Evolutionary conservation across 2,329 filamentous ascomycete species (phyloP).

Genomic region (Claviceps fusiformis): DNA sequence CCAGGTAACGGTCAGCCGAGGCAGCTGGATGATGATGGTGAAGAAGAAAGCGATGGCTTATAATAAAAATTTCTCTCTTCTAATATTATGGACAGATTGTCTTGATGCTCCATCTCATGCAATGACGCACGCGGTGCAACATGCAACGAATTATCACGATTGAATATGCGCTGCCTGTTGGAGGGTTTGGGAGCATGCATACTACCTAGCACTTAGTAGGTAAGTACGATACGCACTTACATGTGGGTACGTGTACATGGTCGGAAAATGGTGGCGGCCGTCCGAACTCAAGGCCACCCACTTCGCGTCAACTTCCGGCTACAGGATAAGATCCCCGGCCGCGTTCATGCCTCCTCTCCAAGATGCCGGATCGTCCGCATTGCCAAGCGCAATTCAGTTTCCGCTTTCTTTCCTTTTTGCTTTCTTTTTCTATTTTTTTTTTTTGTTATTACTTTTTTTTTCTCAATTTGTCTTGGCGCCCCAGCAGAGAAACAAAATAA

Average conservation of each 20-base stretch:
- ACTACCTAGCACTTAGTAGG: too few species aligned
- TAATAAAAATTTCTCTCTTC: too few species aligned
- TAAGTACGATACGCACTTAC: too few species aligned
- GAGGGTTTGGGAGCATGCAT: background rate
- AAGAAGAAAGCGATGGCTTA: background rate
- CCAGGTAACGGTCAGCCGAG: background rate
- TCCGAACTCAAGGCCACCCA: conserved; percentile 1
- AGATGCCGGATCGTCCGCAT: conserved; percentile 4
- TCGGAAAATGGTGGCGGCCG: background rate
- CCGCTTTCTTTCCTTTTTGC: background rate
- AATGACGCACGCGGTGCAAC: background rate
- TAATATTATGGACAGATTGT: too few species aligned
- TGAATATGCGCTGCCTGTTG: background rate
- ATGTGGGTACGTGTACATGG: background rate
- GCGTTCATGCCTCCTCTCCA: conserved; percentile 2
- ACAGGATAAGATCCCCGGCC: background rate
- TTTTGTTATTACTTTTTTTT: background rate
- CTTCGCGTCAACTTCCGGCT: conserved; percentile 1
- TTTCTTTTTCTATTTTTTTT: background rate
- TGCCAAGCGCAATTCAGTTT: conserved; percentile 1
- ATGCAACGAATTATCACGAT: background rate
- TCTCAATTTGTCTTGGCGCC: conserved; percentile 9
- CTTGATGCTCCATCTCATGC: background rate
- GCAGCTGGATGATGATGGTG: background rate
- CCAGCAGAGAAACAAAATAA: conserved; percentile 18